These are phyloP conservation scores for Arachis stenosperma DNA, from an alignment of 306 rosid genomes.

Conservation along the genomic window DNA sequence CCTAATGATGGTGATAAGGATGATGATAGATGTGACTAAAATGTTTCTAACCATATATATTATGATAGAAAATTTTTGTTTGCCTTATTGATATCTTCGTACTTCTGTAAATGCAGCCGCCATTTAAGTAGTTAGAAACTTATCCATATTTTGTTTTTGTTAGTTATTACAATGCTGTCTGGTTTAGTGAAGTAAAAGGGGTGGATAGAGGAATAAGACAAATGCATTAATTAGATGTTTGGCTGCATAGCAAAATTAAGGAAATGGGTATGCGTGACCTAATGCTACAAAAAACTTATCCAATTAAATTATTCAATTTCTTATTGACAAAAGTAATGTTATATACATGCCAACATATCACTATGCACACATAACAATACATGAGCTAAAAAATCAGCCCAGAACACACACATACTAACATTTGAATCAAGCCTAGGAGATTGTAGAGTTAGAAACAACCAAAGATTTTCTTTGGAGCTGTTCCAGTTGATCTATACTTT, in stretches of 20 bases:
- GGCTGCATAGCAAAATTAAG: no score
- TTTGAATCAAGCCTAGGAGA: conserved; percentile 16
- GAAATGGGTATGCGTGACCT: no score
- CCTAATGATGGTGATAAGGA: conserved; percentile 1
- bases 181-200: conserved; percentile 16
- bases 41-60: conserved; percentile 17
- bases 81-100: conserved; percentile 19
- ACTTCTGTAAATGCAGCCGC: conserved; percentile 41
- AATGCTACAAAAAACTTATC: neutral
- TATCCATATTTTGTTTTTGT: neutral
- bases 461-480: conserved; percentile 69
- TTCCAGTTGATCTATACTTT: conserved; percentile 85
- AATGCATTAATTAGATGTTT: neutral
- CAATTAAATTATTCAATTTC: conserved; percentile 38
- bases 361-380: conserved; percentile 44
- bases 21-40: conserved; percentile 33
- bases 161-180: neutral
- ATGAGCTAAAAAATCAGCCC: conserved; percentile 26
- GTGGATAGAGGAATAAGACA: neutral
- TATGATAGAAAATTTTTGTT: conserved; percentile 7
- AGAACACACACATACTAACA: conserved; percentile 34
- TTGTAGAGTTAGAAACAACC: conserved; percentile 48
- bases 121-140: neutral
- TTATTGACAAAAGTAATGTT: conserved; percentile 32
- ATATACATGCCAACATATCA: conserved; percentile 45